Percentiles rank a stretch among this genome's conserved stretches.
These are phyloP conservation scores for Trichoderma sp. DNA, from an alignment of 2,329 filamentous ascomycete genomes.

Conservation along the genomic window DNA sequence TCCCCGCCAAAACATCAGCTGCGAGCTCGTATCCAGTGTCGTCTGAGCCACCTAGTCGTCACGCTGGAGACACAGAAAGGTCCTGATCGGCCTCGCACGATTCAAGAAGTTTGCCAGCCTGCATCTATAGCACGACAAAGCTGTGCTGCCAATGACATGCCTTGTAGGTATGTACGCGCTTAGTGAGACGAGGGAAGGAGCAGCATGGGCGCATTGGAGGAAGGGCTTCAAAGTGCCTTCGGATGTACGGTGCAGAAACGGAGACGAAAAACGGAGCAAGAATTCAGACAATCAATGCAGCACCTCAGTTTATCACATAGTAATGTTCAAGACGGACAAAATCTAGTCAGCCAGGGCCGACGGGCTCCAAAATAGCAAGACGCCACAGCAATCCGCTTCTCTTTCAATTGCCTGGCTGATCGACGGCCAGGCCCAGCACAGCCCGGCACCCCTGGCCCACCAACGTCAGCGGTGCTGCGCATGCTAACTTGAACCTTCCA, in stretches of 20 bases:
- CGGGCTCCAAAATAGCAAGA: slow-evolving; percentile 9
- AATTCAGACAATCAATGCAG: neutral
- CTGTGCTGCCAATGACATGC: neutral
- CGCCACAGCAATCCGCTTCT: neutral
- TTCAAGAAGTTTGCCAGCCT: neutral
- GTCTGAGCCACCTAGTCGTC: slow-evolving; percentile 12
- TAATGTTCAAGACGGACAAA: too few species aligned
- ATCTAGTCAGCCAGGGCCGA: too few species aligned
- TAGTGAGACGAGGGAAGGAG: neutral
- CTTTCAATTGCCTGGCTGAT: neutral
- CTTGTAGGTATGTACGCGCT: neutral
- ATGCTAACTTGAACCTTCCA: neutral
- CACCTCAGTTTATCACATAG: too few species aligned
- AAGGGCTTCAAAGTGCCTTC: neutral
- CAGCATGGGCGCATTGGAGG: neutral
- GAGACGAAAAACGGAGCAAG: neutral
- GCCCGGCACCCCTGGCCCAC: slow-evolving; percentile 25
- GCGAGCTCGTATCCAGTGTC: neutral
- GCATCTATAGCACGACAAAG: neutral
- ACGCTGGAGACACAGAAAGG: neutral
- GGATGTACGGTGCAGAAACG: neutral
- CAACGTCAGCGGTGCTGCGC: slow-evolving; percentile 18
- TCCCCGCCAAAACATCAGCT: neutral
- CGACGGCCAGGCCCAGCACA: slow-evolving; percentile 22
- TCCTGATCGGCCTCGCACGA: neutral